phyloP scores from a whole-genome alignment of 257 asterid genomes.

The Gynochthodes officinalis region DNA sequence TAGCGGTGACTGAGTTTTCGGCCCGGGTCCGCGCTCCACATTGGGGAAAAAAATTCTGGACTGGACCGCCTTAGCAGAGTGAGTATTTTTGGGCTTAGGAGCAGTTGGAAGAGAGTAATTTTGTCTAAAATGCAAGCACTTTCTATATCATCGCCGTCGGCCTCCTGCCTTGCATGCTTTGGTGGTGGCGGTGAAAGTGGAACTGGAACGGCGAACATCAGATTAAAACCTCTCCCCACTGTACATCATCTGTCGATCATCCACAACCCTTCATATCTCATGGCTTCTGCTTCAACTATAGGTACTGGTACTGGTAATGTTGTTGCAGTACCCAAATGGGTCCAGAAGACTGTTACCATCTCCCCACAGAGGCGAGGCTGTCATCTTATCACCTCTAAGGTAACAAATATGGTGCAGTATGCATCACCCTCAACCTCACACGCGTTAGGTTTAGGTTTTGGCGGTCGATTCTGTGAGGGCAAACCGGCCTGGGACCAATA shows the following conservation, averaged over 20 bases:
- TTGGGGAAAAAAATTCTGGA: no score
- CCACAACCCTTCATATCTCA: not conserved
- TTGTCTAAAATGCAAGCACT: not conserved
- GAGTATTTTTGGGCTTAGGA: no score
- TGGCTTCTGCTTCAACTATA: slow-evolving; percentile 10
- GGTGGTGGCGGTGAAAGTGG: not conserved
- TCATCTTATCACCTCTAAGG: slow-evolving; percentile 87
- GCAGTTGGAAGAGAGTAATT: no score
- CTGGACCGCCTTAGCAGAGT: no score
- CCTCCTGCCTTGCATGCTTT: not conserved
- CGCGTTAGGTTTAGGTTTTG: no score
- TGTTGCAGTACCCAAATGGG: slow-evolving; percentile 65
- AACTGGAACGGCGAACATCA: not conserved
- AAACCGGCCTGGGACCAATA: no score
- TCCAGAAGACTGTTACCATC: slow-evolving; percentile 72
- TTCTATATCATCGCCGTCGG: not conserved
- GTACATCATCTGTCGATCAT: not conserved
- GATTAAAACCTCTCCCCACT: not conserved
- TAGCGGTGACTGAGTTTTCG: no score
- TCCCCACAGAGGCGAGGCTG: slow-evolving; percentile 89
- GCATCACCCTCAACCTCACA: no score
- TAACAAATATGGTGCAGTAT: not conserved
- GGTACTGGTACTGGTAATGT: slow-evolving; percentile 25
- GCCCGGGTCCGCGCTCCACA: no score
- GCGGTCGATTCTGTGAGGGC: no score